Base-by-base conservation (phyloP, 768 basidiomycete species). In the Hemileccinum rubropunctum region DNA sequence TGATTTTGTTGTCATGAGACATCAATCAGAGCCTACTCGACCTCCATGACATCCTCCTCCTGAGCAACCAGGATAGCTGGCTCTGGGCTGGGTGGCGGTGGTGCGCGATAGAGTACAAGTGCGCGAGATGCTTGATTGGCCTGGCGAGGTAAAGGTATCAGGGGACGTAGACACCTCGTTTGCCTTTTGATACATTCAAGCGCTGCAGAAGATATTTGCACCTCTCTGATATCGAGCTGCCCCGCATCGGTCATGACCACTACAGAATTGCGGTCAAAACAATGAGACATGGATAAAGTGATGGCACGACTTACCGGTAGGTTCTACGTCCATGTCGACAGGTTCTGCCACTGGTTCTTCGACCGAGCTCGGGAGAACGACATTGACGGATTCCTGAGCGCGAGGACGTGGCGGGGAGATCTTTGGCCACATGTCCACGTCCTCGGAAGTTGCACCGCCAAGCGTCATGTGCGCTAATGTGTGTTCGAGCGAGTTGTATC, bases 321-420 rank as follows among this genome's bases (percentile, higher is more conserved):
- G 82, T 60, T 86, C 86, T 5, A 80, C 76, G 52, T 80, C 81
- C 87, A 90, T 90, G 40, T 74, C 77, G 23, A 73, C 75, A 3
- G 82, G 71, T 47, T 88, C 86, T 23, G 17, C n/a, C n/a, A n/a
- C n/a, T n/a, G 68, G 65, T 45, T 80, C 78, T 53, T 81, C 78
- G 44, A 77, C 59, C 18, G 68, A 68, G 32, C 61, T 66, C 6
- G 75, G 74, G 6, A 64, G 46, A n/a, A 68, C 33, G 7, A 68
- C 52, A 23, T 23, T 23, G 23, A 6, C 6, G 23, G 23, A 23
- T 1, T 54, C 13, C 21, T 57, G 52, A 32, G 49, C 37, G 26
- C 9, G 15, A 40, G 50, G 49, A 20, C 17, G 23, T 10, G 49
- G 45, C 6, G 45, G 48, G 3, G 64, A 43, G 18, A 39, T 34